phyloP scores from a whole-genome alignment of 805 yeast species.

The Zygosaccharomyces lentus region DNA sequence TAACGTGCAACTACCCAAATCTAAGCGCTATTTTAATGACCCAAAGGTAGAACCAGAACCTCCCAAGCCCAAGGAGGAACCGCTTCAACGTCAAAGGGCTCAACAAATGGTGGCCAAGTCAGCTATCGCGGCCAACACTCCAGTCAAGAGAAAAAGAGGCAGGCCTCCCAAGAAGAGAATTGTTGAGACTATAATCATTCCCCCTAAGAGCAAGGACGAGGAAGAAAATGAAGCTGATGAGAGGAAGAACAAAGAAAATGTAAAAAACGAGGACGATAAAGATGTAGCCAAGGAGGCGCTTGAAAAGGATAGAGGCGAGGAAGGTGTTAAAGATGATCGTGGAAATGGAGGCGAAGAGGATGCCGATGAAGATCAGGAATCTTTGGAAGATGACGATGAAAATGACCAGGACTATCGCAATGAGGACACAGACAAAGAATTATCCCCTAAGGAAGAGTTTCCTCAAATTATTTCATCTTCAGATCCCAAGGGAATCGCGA shows the following conservation, averaged over 20 bases:
- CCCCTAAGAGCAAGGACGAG: conserved; percentile 21
- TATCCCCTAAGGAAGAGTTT: conserved; percentile 4
- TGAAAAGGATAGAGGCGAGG: conserved; percentile 55
- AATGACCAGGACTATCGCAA: conserved; percentile 10
- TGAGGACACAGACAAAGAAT: conserved; percentile 5
- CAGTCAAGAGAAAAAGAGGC: conserved; percentile 31
- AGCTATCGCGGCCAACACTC: conserved; percentile 4
- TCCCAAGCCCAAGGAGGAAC: conserved; percentile 4
- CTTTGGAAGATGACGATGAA: conserved; percentile 44
- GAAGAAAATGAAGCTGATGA: conserved; percentile 17
- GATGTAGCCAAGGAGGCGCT: conserved; percentile 36
- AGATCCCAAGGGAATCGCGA: neutral
- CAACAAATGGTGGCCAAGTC: neutral
- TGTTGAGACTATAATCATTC: conserved; percentile 27
- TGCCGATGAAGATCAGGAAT: conserved; percentile 29
- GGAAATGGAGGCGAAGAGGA: neutral
- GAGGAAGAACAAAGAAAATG: conserved; percentile 9
- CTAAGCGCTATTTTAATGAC: conserved; percentile 31
- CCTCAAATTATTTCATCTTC: neutral
- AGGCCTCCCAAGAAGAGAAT: conserved; percentile 35
- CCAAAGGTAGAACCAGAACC: conserved; percentile 19
- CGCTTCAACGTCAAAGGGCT: neutral
- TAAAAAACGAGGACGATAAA: conserved; percentile 13
- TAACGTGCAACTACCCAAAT: conserved; percentile 28
- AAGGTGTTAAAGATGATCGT: conserved; percentile 45